phyloP scores from a whole-genome alignment of 176 grass and related monocot species.

The Ensete ventricosum region DNA sequence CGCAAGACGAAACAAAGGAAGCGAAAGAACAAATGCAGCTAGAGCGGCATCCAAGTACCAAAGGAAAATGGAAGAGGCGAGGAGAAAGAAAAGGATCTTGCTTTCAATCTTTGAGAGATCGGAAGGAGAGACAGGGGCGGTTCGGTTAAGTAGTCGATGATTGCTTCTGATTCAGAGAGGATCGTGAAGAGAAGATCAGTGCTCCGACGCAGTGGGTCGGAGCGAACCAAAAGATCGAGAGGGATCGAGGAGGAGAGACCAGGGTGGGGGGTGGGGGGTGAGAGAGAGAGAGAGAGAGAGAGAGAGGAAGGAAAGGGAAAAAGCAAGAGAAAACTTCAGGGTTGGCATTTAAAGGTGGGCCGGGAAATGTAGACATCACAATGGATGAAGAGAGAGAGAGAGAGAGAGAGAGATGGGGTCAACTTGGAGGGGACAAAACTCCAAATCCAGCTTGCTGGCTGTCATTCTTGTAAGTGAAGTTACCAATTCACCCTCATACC shows the following conservation, averaged over 20 bases:
- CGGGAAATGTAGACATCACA: slow-evolving; percentile 1
- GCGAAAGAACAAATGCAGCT: slow-evolving; percentile 18
- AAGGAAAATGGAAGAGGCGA: not conserved
- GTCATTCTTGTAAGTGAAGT: not conserved
- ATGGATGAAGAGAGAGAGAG: not conserved
- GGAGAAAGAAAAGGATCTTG: not conserved
- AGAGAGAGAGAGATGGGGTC: slow-evolving; percentile 12
- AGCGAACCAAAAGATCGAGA: not conserved
- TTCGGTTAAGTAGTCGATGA: not conserved
- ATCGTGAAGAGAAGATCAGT: not conserved
- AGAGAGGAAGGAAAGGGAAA: not conserved
- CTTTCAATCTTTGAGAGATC: slow-evolving; percentile 1
- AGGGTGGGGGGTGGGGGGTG: not conserved
- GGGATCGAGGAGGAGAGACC: not conserved
- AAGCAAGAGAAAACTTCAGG: not conserved
- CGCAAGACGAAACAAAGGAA: slow-evolving; percentile 7
- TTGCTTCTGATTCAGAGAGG: not conserved
- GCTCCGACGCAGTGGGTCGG: slow-evolving; percentile 8
- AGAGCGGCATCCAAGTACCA: slow-evolving; percentile 24
- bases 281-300: not conserved
- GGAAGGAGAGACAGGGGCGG: not conserved
- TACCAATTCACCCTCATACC: not conserved
- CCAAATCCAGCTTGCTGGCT: slow-evolving; percentile 13
- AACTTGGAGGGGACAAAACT: not conserved
- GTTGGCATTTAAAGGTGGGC: slow-evolving; percentile 13